A percentile compares a stretch with the other conserved stretches of the same genome.
phyloP scores from a whole-genome alignment of 495 filamentous ascomycete species.

The Stereocaulon alpinum region DNA sequence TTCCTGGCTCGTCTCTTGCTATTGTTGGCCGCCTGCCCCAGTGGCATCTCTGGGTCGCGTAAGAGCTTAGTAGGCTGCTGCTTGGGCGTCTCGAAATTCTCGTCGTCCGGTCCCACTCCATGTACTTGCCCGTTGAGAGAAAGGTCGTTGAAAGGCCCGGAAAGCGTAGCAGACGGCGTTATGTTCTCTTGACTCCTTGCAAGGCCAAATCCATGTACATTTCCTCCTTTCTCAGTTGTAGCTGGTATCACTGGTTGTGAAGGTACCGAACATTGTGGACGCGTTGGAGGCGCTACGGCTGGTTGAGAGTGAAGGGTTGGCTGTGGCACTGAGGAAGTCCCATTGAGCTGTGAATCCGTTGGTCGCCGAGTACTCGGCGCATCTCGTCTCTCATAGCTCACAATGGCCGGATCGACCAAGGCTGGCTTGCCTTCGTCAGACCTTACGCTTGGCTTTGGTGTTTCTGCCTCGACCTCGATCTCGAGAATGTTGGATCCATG shows the following conservation, averaged over 20 bases:
- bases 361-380: not conserved
- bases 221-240: not conserved
- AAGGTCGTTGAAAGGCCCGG: slow-evolving; percentile 9
- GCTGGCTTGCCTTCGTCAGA: slow-evolving; percentile 20
- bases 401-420: slow-evolving; percentile 48
- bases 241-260: not conserved
- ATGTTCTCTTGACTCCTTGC: not conserved
- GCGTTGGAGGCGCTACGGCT: not conserved
- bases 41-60: not conserved
- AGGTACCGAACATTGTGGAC: not conserved
- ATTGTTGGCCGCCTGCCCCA: not conserved
- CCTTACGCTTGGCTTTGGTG: slow-evolving; percentile 16
- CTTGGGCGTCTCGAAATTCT: not conserved
- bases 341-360: not conserved
- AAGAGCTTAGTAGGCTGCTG: not conserved
- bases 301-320: not conserved
- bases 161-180: slow-evolving; percentile 8
- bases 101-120: not conserved
- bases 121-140: slow-evolving; percentile 3
- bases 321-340: not conserved
- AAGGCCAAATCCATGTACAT: not conserved
- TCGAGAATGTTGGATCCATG: slow-evolving; percentile 49
- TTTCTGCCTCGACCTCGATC: slow-evolving; percentile 35
- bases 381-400: slow-evolving; percentile 31
- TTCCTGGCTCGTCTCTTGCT: slow-evolving; percentile 2